These are phyloP conservation scores for Leishmania amazonensis DNA, from an alignment of 208 protist genomes.

Conservation along the genomic window DNA sequence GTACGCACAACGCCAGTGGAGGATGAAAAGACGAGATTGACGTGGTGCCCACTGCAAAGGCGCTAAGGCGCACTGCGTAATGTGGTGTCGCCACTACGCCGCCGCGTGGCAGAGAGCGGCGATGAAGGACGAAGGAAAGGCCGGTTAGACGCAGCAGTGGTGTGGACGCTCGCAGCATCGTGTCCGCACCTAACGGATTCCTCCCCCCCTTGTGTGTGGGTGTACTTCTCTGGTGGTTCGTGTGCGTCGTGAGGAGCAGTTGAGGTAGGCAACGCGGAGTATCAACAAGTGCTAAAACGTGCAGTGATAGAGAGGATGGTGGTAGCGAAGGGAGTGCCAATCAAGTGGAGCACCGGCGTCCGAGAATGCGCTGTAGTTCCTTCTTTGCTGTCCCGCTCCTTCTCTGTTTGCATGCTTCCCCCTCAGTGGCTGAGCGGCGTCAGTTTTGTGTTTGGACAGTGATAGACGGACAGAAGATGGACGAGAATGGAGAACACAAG, in stretches of 20 bases:
- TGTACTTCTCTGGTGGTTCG: not conserved
- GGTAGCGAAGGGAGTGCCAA: not conserved
- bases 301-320: not conserved
- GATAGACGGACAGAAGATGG: not conserved
- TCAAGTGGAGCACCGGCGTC: not conserved
- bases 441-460: not conserved
- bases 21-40: not conserved
- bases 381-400: not conserved
- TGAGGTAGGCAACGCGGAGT: not conserved
- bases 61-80: no score
- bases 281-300: not conserved
- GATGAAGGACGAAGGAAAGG: not conserved
- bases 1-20: not conserved
- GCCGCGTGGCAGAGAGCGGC: not conserved
- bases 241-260: not conserved
- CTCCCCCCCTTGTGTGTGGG: no score
- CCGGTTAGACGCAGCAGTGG: not conserved
- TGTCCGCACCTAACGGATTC: not conserved
- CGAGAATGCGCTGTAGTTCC: not conserved
- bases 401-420: not conserved
- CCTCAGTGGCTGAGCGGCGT: not conserved
- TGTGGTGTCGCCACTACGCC: constrained; percentile 1
- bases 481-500: no score
- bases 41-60: not conserved
- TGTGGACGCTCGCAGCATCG: constrained; percentile 5